A percentile compares a stretch with the other conserved stretches of the same genome.
phyloP scores from a whole-genome alignment of 176 grass and related monocot genomes.

The Musa itinerans region DNA sequence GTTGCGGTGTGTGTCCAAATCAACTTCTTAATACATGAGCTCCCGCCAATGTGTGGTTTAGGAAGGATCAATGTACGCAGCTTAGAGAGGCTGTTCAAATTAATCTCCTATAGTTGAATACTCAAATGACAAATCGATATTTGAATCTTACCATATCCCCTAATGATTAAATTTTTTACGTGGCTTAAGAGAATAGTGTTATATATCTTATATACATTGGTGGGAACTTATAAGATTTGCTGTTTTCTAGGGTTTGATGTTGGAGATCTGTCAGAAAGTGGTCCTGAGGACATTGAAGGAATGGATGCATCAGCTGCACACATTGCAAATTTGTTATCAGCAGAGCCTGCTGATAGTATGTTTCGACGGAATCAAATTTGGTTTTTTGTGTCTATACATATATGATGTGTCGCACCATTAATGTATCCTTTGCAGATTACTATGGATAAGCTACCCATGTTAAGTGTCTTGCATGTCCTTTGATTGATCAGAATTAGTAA shows the following conservation, averaged over 20 bases:
- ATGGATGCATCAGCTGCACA: slow-evolving; percentile 79
- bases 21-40: too few relatives aligned
- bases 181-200: neutral
- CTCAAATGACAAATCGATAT: neutral
- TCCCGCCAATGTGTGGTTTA: too few relatives aligned
- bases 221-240: neutral
- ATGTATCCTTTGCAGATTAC: too few relatives aligned
- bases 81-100: too few relatives aligned
- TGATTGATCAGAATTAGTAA: neutral
- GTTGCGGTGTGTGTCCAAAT: neutral
- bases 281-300: slow-evolving; percentile 63
- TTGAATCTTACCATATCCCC: neutral
- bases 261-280: slow-evolving; percentile 66
- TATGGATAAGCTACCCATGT: neutral
- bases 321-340: slow-evolving; percentile 84
- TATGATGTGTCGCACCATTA: too few relatives aligned
- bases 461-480: neutral
- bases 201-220: too few relatives aligned
- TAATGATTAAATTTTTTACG: too few relatives aligned
- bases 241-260: slow-evolving; percentile 76
- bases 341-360: slow-evolving; percentile 80
- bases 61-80: too few relatives aligned
- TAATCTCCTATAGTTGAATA: neutral
- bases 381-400: neutral
- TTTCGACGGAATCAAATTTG: neutral